Conservation (phyloP, 306 rosid species). For the Rosa rugosa region DNA sequence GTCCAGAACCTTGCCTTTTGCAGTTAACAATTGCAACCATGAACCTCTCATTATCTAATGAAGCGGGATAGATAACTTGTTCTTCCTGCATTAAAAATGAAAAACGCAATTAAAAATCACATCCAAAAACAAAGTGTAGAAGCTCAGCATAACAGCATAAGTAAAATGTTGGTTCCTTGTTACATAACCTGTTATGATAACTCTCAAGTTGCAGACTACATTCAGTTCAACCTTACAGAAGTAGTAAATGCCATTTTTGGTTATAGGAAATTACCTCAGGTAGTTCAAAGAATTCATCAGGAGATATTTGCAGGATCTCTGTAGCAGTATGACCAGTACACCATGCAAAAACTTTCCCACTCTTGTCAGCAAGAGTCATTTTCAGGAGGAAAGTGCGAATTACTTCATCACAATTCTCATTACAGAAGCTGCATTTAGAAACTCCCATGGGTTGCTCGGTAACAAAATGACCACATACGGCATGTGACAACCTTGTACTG, state of each 20-base stretch:
- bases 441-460: constrained; percentile 39
- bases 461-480: constrained; percentile 77
- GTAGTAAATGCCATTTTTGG: neutral
- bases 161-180: neutral
- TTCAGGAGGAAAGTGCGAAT: constrained; percentile 67
- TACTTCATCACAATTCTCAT: constrained; percentile 43
- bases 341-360: constrained; percentile 72
- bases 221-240: neutral
- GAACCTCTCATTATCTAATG: constrained; percentile 72
- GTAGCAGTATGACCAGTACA: constrained; percentile 86
- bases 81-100: constrained; percentile 60
- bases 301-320: constrained; percentile 88
- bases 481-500: constrained; percentile 65
- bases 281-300: constrained; percentile 75
- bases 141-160: neutral
- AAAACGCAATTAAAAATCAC: neutral
- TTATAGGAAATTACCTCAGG: constrained; percentile 65
- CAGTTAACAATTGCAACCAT: constrained; percentile 77
- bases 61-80: constrained; percentile 76
- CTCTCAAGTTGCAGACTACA: neutral
- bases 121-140: neutral
- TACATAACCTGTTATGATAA: neutral
- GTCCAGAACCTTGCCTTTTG: constrained; percentile 29
- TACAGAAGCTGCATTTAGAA: constrained; percentile 73
- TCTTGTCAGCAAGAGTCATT: constrained; percentile 76